Base-by-base conservation (phyloP, 495 filamentous ascomycete genomes). In the Neurospora tetrasperma region DNA sequence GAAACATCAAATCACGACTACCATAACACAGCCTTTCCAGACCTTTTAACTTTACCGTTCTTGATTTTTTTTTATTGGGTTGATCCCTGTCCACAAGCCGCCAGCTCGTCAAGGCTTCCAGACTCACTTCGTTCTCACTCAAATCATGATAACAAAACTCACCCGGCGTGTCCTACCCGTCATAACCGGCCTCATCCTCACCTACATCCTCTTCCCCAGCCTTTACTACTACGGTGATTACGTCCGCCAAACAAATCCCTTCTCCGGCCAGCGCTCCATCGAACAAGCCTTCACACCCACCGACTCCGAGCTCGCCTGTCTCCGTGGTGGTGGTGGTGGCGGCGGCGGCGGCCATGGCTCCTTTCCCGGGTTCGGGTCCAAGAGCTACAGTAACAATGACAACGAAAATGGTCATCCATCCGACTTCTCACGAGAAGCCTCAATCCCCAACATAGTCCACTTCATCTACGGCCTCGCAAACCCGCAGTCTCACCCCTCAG, bases 381-480 rank as follows among this genome's bases (percentile, higher is more conserved):
- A 5, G 73, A 71, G 7, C 43, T 39, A 38, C 41, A n/a, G 35
- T 20, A 10, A 48, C 46, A 11, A 23, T 2, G 20, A 54, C 5
- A 23, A 54, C 16, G 43, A n/a, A 44, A n/a, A n/a, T n/a, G 43
- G 43, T 18, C 43, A 44, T 2, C 18, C 43, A 44, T 44, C 43
- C 18, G 7, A 44, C 43, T n/a, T 11, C 12, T 42, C 4, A 14
- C 4, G 11, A 14, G 41, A 42, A 42, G 10, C 9, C 2, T 9
- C 40, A 0, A 41, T 86, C 27, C 84, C 84, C 8, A 85, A 85
- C 71, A 76, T 83, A 42, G 84, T 85, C 39, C 84, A 86, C 75
- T 82, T 85, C 74, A 83, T 84, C 42, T 86, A 78, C 76, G 79
- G 83, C 9, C 80, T 83, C 54, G 80, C 80, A 68, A 83, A 83